Evolutionary conservation across 495 filamentous ascomycete genomes (phyloP).

Genomic region (Penicillium parvum): DNA sequence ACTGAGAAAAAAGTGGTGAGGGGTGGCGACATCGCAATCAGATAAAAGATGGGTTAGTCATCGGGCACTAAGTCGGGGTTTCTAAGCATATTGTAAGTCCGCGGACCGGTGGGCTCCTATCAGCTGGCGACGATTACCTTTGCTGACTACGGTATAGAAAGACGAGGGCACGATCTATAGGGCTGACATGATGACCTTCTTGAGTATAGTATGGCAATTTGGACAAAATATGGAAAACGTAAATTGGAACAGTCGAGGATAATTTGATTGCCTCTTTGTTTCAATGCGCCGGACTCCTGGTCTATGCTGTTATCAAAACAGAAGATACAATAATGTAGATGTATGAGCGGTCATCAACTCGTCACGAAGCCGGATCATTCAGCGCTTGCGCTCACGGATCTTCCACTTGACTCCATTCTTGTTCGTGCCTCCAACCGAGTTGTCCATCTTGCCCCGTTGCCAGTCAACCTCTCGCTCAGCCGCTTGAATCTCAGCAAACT

Average conservation of each 20-base stretch:
- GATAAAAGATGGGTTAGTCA: constrained; percentile 28
- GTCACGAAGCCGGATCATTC: constrained; percentile 20
- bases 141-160: constrained; percentile 3
- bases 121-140: constrained; percentile 15
- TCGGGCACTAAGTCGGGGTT: constrained; percentile 14
- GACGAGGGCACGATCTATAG: too few relatives aligned
- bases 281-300: constrained; percentile 17
- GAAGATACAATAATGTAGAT: constrained; percentile 1
- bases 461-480: constrained; percentile 75
- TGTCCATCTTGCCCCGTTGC: constrained; percentile 75
- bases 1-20: constrained; percentile 17
- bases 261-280: too few relatives aligned
- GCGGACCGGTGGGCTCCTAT: constrained; percentile 6
- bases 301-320: constrained; percentile 26
- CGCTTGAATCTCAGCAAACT: constrained; percentile 62
- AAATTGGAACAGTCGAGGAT: too few relatives aligned
- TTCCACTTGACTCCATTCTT: constrained; percentile 82
- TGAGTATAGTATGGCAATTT: too few relatives aligned
- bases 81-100: constrained; percentile 11
- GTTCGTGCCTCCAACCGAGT: constrained; percentile 72
- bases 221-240: too few relatives aligned
- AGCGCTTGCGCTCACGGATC: constrained; percentile 75
- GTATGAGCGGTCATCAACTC: constrained; percentile 22
- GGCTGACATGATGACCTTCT: too few relatives aligned
- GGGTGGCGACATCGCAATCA: constrained; percentile 22